phyloP scores from a whole-genome alignment of 169 alveolate genomes.

The Eimeria zaria region DNA sequence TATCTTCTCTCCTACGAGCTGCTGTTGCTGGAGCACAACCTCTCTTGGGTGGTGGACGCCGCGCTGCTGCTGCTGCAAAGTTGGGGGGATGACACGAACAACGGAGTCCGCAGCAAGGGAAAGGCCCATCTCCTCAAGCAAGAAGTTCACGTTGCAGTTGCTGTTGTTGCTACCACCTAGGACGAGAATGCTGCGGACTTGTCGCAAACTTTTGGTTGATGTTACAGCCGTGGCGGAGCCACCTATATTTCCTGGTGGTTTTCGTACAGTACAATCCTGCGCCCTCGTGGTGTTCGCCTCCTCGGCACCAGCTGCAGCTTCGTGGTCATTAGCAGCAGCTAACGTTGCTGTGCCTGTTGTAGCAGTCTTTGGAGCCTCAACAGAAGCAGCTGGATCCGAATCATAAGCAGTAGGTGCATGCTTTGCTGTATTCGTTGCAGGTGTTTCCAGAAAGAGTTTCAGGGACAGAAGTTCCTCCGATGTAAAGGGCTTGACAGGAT shows the following conservation, averaged over 20 bases:
- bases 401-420: not conserved
- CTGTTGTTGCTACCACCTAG: conserved; percentile 48
- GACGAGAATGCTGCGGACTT: conserved; percentile 27
- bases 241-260: not conserved
- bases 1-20: conserved; percentile 35
- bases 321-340: not conserved
- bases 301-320: not conserved
- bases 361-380: not conserved
- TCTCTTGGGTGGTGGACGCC: conserved; percentile 54
- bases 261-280: not conserved
- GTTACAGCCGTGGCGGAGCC: not conserved
- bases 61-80: conserved; percentile 54
- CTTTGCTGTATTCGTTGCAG: not conserved
- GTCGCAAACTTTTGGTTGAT: not conserved
- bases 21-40: conserved; percentile 54
- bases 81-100: conserved; percentile 28
- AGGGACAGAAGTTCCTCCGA: conserved; percentile 19
- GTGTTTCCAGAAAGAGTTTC: conserved; percentile 21
- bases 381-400: not conserved
- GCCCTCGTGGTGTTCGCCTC: not conserved
- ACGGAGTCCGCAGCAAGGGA: conserved; percentile 55
- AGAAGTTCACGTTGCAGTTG: conserved; percentile 38
- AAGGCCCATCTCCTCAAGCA: conserved; percentile 67
- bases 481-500: conserved; percentile 43
- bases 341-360: not conserved